Evolutionary conservation across 345 rosid species (phyloP).

Genomic region (Brassica juncea): DNA sequence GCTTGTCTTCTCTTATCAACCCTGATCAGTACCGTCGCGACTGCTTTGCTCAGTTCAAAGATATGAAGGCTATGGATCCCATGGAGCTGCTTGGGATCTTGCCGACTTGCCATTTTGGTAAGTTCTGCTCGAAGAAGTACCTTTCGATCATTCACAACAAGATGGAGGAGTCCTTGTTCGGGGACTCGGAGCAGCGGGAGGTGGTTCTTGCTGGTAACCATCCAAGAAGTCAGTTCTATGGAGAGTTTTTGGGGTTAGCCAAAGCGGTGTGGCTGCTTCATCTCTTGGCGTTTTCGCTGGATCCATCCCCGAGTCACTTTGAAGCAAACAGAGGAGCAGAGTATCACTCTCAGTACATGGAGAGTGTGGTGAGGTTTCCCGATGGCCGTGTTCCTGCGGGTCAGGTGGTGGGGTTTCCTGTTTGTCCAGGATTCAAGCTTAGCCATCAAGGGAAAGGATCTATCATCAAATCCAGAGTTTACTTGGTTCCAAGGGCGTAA

Average conservation of each 20-base stretch:
- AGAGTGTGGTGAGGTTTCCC: conserved; percentile 68
- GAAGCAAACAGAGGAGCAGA: conserved; percentile 84
- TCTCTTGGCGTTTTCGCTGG: conserved; percentile 86
- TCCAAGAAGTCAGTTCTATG: conserved; percentile 81
- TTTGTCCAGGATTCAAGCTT: conserved; percentile 87
- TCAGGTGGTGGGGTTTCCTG: conserved; percentile 79
- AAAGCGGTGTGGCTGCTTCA: conserved; percentile 94
- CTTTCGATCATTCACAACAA: conserved; percentile 82
- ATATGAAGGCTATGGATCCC: conserved; percentile 96
- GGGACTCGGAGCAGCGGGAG: conserved; percentile 70
- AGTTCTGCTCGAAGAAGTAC: conserved; percentile 82
- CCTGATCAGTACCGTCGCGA: conserved; percentile 78
- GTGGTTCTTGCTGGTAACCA: conserved; percentile 70
- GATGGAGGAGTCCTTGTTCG: conserved; percentile 95
- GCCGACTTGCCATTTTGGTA: conserved; percentile 86
- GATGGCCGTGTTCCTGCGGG: conserved; percentile 66
- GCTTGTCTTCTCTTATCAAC: conserved; percentile 78
- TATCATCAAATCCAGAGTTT: conserved; percentile 76
- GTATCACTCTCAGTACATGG: conserved; percentile 83
- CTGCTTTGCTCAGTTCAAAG: conserved; percentile 80
- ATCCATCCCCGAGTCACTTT: conserved; percentile 80
- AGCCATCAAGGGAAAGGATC: conserved; percentile 60
- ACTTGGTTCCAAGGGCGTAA: conserved; percentile 58
- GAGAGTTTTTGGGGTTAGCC: conserved; percentile 74
- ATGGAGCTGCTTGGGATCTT: conserved; percentile 82